Conservation (phyloP, 2,329 filamentous ascomycete species). For the Fusarium protoensiforme region DNA sequence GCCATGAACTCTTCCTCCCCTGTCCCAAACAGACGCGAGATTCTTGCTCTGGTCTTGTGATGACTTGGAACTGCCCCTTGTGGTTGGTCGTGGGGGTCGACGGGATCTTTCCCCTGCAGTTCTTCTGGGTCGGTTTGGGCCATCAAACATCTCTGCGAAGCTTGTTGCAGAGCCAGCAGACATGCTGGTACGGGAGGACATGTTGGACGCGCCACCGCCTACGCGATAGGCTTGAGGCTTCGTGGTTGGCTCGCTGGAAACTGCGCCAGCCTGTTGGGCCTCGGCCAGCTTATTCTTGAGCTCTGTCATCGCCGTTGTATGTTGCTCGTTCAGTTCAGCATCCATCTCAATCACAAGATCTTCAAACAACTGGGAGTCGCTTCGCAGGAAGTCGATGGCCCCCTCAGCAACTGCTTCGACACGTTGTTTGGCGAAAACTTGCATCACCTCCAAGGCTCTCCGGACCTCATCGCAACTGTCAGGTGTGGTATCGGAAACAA, state of each 20-base stretch:
- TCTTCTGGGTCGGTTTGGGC: background rate
- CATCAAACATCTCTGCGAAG: background rate
- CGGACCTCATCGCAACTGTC: background rate
- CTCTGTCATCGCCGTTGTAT: too few relatives aligned
- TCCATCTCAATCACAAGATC: background rate
- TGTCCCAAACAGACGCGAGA: background rate
- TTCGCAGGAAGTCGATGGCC: background rate
- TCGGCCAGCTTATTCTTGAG: background rate
- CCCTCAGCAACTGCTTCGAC: conserved; percentile 1
- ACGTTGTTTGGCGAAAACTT: background rate
- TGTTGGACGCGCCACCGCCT: background rate
- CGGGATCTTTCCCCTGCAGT: background rate
- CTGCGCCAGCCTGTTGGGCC: background rate
- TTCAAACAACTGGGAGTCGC: background rate
- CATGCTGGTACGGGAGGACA: background rate
- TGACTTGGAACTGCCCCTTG: background rate
- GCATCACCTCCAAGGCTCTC: background rate
- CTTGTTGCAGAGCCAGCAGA: background rate
- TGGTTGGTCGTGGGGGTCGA: background rate
- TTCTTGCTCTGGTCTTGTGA: background rate
- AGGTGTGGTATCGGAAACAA: background rate
- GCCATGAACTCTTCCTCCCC: background rate
- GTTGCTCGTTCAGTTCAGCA: too few relatives aligned
- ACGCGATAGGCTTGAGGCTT: background rate
- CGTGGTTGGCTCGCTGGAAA: background rate